Evolutionary conservation across 805 yeast species (phyloP).

Genomic region (Ogataea polymorpha): DNA sequence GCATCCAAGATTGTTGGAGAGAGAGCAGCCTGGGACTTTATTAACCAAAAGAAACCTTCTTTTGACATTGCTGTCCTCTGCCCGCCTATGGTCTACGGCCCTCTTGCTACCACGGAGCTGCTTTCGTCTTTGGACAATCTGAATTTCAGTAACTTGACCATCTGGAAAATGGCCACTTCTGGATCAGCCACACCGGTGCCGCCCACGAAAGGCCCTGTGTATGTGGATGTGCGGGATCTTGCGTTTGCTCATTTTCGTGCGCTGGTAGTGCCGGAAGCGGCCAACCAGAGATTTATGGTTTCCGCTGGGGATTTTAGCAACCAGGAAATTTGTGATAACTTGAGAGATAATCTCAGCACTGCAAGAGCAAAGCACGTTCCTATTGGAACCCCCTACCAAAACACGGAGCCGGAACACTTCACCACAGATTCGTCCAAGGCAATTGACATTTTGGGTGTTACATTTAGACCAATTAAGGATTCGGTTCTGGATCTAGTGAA

Average conservation of each 20-base stretch:
- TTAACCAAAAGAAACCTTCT: constrained; percentile 33
- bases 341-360: constrained; percentile 19
- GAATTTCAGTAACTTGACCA: constrained; percentile 36
- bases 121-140: constrained; percentile 28
- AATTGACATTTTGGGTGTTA: constrained; percentile 13
- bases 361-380: constrained; percentile 12
- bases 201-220: constrained; percentile 32
- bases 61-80: constrained; percentile 48
- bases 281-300: constrained; percentile 31
- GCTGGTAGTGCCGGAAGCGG: constrained; percentile 28
- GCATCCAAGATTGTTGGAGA: constrained; percentile 67
- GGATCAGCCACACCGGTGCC: constrained; percentile 29
- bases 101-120: constrained; percentile 39
- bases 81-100: constrained; percentile 60
- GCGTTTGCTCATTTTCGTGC: constrained; percentile 40
- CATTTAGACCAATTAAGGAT: constrained; percentile 17
- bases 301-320: constrained; percentile 32
- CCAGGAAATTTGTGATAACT: constrained; percentile 26
- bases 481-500: constrained; percentile 15
- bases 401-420: constrained; percentile 25
- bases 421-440: constrained; percentile 29
- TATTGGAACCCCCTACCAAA: constrained; percentile 24
- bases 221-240: constrained; percentile 41
- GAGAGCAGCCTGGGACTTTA: constrained; percentile 54
- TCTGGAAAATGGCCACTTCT: constrained; percentile 31